A percentile compares a stretch with the other conserved stretches of the same genome.
Evolutionary conservation across 2,329 filamentous ascomycete species (phyloP).

Genomic region (Penicillium sp.): DNA sequence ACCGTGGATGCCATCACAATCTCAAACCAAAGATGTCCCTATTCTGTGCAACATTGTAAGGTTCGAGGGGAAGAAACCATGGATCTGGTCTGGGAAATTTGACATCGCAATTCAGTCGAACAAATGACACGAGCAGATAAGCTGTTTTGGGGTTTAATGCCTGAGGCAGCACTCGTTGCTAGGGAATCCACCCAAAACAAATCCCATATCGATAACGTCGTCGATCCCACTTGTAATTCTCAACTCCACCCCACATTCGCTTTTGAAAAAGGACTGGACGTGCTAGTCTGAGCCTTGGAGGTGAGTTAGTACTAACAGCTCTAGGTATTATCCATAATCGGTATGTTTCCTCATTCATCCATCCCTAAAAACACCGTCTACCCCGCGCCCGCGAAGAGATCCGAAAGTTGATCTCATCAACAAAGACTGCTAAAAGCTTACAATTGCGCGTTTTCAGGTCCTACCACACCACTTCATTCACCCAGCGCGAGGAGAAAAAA

Average conservation of each 20-base stretch:
- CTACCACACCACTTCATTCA: neutral
- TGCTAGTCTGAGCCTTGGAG: neutral
- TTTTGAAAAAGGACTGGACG: neutral
- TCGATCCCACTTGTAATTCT: neutral
- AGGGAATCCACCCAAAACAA: constrained; percentile 12
- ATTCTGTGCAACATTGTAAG: no score
- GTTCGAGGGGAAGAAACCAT: no score
- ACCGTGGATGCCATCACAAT: no score
- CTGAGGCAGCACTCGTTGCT: constrained; percentile 15
- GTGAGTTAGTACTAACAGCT: neutral
- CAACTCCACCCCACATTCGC: constrained; percentile 8
- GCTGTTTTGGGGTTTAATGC: neutral
- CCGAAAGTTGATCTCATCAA: neutral
- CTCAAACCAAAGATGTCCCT: no score
- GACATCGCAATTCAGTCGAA: no score
- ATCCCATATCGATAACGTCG: constrained; percentile 19
- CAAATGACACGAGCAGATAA: no score
- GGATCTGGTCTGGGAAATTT: no score
- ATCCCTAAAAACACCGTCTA: neutral
- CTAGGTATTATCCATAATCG: neutral
- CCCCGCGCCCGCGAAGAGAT: neutral
- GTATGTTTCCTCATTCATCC: neutral
- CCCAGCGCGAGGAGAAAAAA: neutral
- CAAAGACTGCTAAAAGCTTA: neutral
- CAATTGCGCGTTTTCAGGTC: neutral